Conservation (phyloP, 305 asterid genomes). For the Salvia sclarea region DNA sequence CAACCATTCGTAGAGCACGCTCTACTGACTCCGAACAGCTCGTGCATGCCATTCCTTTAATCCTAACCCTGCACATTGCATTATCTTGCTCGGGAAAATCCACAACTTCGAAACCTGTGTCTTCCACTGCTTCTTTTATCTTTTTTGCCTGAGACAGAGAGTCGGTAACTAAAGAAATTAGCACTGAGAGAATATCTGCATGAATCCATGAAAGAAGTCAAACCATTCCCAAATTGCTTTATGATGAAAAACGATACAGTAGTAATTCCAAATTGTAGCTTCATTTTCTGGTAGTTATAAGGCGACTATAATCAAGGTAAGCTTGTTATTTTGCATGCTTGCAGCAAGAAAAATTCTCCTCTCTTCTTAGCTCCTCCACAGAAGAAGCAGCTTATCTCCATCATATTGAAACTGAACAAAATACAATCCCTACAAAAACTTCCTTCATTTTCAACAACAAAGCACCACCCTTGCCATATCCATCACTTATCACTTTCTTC, state of each 20-base stretch:
- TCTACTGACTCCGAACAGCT: conserved; percentile 97
- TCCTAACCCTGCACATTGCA: conserved; percentile 76
- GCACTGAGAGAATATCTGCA: neutral
- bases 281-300: neutral
- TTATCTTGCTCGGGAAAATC: conserved; percentile 91
- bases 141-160: conserved; percentile 54
- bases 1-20: conserved; percentile 72
- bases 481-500: conserved; percentile 17
- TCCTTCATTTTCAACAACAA: neutral
- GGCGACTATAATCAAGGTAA: neutral
- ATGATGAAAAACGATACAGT: neutral
- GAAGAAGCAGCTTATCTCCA: neutral
- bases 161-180: conserved; percentile 4
- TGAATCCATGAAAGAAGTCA: neutral
- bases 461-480: neutral
- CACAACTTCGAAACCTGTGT: conserved; percentile 86
- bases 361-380: neutral
- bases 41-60: conserved; percentile 98
- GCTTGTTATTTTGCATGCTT: neutral
- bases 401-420: neutral
- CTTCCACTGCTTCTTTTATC: conserved; percentile 91
- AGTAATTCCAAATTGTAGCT: neutral
- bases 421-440: neutral
- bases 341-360: neutral
- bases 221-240: neutral